Evolutionary conservation across 768 basidiomycete genomes (phyloP).

Genomic region (Pisolithus microcarpus): DNA sequence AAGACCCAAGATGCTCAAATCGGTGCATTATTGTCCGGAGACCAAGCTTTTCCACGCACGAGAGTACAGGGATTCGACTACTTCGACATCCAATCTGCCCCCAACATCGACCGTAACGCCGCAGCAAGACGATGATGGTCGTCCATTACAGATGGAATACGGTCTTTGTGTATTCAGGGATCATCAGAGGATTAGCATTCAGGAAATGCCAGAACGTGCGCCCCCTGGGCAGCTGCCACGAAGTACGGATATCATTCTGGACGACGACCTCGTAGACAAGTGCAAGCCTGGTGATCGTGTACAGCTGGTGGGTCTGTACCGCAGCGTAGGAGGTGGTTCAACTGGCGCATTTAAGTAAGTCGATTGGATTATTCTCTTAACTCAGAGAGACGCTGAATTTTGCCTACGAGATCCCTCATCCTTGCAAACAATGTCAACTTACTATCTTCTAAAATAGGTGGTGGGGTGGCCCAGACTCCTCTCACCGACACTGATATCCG

Average conservation of each 20-base stretch:
- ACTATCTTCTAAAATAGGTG: conserved; percentile 89
- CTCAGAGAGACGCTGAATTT: conserved; percentile 1
- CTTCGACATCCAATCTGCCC: conserved; percentile 76
- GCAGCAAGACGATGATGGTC: conserved; percentile 86
- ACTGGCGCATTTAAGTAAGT: conserved; percentile 90
- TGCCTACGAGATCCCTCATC: conserved; percentile 66
- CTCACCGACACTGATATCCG: conserved; percentile 93
- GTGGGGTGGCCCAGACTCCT: conserved; percentile 88
- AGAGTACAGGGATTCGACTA: conserved; percentile 89
- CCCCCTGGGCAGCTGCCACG: conserved; percentile 95
- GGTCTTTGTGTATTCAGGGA: conserved; percentile 90
- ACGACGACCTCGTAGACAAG: conserved; percentile 94
- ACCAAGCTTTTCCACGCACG: conserved; percentile 79
- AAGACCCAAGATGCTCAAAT: conserved; percentile 96
- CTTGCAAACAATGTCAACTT: conserved; percentile 94
- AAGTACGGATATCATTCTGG: conserved; percentile 91
- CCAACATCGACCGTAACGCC: conserved; percentile 85
- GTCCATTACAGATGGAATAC: conserved; percentile 83
- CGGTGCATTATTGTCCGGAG: conserved; percentile 91
- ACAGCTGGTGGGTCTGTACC: conserved; percentile 91
- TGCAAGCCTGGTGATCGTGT: conserved; percentile 98
- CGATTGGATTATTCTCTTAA: conserved; percentile 7
- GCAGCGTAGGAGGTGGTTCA: conserved; percentile 87
- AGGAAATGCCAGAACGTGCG: conserved; percentile 99
- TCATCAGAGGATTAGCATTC: conserved; percentile 95